phyloP scores from a whole-genome alignment of 129 eudicot species.

The Pseudognaphalium luteoalbum region DNA sequence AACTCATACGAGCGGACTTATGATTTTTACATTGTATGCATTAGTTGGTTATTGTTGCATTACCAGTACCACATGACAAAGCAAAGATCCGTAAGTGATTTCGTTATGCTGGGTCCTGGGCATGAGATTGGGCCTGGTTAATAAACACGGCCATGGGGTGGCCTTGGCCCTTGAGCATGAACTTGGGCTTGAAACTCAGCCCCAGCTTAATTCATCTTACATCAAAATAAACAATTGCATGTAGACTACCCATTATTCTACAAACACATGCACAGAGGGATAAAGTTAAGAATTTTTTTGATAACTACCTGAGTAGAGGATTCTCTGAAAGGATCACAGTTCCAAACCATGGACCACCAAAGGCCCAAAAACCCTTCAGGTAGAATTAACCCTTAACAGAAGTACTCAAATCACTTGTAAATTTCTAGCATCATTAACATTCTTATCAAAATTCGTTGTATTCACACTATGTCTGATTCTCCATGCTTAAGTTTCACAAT shows the following conservation, averaged over 20 bases:
- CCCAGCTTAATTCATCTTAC: not conserved
- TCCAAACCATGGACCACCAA: not conserved
- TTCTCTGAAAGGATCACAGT: no score
- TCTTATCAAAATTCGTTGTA: not conserved
- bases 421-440: not conserved
- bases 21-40: not conserved
- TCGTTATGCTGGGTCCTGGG: not conserved
- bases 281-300: not conserved
- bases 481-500: no score
- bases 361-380: not conserved
- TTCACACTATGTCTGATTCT: no score
- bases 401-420: no score
- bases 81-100: not conserved
- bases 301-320: not conserved
- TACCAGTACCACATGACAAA: not conserved
- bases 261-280: not conserved
- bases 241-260: not conserved
- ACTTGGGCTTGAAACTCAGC: not conserved
- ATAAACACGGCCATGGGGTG: not conserved
- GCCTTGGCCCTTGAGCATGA: not conserved
- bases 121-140: not conserved
- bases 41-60: not conserved
- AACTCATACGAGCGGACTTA: not conserved
- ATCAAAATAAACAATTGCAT: not conserved
- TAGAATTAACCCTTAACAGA: no score